Percentiles rank a stretch among this genome's conserved stretches.
These are phyloP conservation scores for Vigna radiata DNA, from an alignment of 306 rosid species.

Conservation along the genomic window DNA sequence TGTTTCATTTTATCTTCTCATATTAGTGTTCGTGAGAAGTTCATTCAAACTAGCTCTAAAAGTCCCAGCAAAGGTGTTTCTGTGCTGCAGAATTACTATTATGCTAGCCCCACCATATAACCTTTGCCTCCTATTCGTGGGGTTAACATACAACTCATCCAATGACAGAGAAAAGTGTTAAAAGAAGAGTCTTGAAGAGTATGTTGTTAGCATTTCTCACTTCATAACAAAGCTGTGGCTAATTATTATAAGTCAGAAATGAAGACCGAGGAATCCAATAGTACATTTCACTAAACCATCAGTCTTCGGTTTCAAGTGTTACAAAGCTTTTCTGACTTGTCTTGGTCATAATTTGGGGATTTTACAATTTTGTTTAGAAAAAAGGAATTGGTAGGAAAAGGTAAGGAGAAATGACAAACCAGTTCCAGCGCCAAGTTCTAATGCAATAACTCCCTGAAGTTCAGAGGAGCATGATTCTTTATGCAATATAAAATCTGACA, in stretches of 20 bases:
- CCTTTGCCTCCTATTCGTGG: not conserved
- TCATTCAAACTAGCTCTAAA: not conserved
- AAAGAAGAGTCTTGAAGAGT: not conserved
- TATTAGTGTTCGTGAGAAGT: not conserved
- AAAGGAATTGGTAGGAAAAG: not conserved
- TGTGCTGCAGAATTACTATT: conserved; percentile 3
- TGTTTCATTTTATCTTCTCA: not conserved
- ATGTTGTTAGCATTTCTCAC: not conserved
- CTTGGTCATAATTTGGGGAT: not conserved
- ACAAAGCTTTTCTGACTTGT: not conserved
- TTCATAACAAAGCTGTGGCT: not conserved
- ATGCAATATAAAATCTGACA: conserved; percentile 84
- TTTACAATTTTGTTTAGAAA: not conserved
- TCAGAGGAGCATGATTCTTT: conserved; percentile 67
- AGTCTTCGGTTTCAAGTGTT: conserved; percentile 17
- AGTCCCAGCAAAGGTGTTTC: not conserved
- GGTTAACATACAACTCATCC: not conserved
- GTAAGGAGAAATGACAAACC: conserved; percentile 49
- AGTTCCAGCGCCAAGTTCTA: conserved; percentile 96
- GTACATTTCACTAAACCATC: not conserved
- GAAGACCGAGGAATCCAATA: not conserved
- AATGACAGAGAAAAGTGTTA: not conserved
- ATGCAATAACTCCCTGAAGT: conserved; percentile 60
- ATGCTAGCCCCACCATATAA: not conserved
- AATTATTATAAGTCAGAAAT: conserved; percentile 22